phyloP scores from a whole-genome alignment of 495 filamentous ascomycete genomes.

The Xylaria curta region DNA sequence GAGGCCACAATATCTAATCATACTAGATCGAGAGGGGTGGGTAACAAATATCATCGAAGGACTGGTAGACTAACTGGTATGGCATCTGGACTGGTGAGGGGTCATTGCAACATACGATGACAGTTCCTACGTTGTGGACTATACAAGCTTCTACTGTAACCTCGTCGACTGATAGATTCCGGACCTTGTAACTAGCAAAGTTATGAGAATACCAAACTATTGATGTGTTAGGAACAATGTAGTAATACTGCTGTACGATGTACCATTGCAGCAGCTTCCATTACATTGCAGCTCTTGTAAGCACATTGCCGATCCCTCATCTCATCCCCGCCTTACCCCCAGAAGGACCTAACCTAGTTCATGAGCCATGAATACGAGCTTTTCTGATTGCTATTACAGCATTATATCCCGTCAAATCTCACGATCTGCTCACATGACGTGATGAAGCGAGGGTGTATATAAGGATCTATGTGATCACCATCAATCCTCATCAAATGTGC shows the following conservation, averaged over 20 bases:
- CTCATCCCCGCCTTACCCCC: conserved; percentile 13
- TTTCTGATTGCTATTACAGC: background rate
- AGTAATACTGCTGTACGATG: background rate
- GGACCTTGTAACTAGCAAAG: background rate
- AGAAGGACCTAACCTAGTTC: background rate
- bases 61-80: conserved; percentile 5
- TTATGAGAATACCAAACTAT: background rate
- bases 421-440: conserved; percentile 9
- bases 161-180: background rate
- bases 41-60: background rate
- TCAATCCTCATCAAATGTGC: background rate
- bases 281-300: background rate
- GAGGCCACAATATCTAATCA: background rate
- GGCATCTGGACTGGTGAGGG: background rate
- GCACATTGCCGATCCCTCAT: background rate
- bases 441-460: background rate
- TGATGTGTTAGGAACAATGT: background rate
- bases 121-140: background rate
- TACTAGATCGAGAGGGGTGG: background rate
- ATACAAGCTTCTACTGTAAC: background rate
- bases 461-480: background rate
- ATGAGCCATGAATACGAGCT: conserved; percentile 8
- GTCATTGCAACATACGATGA: conserved; percentile 5
- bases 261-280: conserved; percentile 14
- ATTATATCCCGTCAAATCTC: conserved; percentile 1